Base-by-base conservation (phyloP, 768 basidiomycete genomes). In the Pleurotus eryngii region DNA sequence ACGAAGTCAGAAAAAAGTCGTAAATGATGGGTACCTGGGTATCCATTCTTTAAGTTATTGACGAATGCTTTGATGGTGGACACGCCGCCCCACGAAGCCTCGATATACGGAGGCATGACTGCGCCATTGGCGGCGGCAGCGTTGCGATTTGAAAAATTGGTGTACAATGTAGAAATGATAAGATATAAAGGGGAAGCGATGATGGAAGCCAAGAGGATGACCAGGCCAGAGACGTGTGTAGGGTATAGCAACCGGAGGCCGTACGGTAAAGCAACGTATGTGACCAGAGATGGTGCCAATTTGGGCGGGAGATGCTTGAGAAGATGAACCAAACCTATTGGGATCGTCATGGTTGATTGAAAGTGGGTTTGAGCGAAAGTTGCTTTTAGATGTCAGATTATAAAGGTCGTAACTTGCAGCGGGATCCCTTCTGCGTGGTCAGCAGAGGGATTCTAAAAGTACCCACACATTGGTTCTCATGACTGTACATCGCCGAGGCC, bases 61-160 rank as follows among this genome's bases (percentile, higher is more conserved):
- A 68, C 56, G 30, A 68, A 45, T 4, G 60, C 53, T 2, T 59
- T 55, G 2, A 68, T 54, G 8, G 64, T 58, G 11, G 61, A 63
- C 42, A 73, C 50, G 0, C 68, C 65, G 15, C 65, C 49, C 12
- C 66, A 64, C 42, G 63, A 68, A 56, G 66, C 62, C 40, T 67
- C 64, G 27, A 75, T 65, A 15, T 59, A 59, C 1, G 75, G 74
- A 5, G 72, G 67, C 11, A 74, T 42, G 6, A 67, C 63, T 1
- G 75, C 74, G n/a, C 72, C 73, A 37, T 61, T 54, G 18, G 67
- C 66, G 15, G 66, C 66, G 2, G 75, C 74, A 22, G 58, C 61
- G 39, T 63, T 64, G n/a, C 59, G 55, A 43, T 69, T 60, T 2
- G 48, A 51, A 45, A 63, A 68, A 14, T 63, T 59, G 5, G 37